Percentiles rank a stretch among this genome's conserved stretches.
These are phyloP conservation scores for Chaetomidium leptoderma DNA, from an alignment of 495 filamentous ascomycete genomes.

Conservation along the genomic window DNA sequence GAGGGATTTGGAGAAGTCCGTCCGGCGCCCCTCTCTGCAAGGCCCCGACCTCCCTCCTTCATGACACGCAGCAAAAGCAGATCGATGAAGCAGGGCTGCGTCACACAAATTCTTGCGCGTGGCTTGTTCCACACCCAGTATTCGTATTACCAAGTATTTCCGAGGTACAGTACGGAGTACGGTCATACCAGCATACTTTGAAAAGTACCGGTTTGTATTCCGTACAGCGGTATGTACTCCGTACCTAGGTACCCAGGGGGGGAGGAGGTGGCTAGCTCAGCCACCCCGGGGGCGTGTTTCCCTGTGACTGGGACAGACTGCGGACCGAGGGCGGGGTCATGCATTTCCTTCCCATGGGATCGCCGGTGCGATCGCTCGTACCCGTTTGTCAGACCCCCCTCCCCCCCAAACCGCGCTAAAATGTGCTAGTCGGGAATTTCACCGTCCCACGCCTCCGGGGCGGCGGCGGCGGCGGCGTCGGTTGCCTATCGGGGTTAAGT, in stretches of 20 bases:
- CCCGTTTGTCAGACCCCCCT: conserved; percentile 11
- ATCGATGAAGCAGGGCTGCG: conserved; percentile 4
- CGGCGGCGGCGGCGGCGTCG: neutral
- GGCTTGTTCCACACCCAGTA: neutral
- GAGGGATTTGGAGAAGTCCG: neutral
- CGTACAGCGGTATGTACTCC: no score
- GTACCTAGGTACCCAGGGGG: no score
- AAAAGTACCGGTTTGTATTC: no score
- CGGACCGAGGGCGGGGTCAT: conserved; percentile 21
- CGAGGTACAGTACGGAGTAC: no score
- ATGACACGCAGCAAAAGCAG: neutral
- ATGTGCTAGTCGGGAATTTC: conserved; percentile 1
- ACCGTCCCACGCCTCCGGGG: neutral
- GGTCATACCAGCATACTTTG: no score
- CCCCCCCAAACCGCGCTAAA: conserved; percentile 2
- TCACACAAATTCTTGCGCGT: conserved; percentile 10
- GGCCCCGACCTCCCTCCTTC: neutral
- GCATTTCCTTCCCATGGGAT: conserved; percentile 15
- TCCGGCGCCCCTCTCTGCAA: neutral
- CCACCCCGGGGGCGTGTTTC: conserved; percentile 9
- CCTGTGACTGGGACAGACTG: conserved; percentile 7
- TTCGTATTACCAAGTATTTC: no score
- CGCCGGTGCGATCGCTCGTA: conserved; percentile 11
- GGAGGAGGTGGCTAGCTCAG: no score
- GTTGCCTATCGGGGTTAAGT: conserved; percentile 4